Percentiles rank a stretch among this genome's conserved stretches.
phyloP scores from a whole-genome alignment of 2,329 filamentous ascomycete species.

The Plectosphaerella sp. region DNA sequence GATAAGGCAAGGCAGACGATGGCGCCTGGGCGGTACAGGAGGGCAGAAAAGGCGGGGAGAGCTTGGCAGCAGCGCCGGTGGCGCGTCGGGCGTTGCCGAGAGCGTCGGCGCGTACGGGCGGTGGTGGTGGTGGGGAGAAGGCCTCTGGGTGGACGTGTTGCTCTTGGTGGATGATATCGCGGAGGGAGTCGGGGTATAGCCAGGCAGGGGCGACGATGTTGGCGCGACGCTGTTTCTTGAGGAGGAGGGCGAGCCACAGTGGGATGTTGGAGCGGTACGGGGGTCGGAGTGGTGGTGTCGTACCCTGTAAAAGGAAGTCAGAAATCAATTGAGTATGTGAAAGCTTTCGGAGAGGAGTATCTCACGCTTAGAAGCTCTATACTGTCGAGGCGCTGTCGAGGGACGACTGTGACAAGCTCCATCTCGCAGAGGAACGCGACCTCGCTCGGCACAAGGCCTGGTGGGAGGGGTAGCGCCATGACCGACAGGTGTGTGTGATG shows the following conservation, averaged over 20 bases:
- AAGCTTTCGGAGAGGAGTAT: constrained; percentile 20
- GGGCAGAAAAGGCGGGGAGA: constrained; percentile 73
- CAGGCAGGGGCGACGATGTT: constrained; percentile 90
- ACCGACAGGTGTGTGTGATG: neutral
- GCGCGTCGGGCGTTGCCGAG: constrained; percentile 35
- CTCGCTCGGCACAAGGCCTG: constrained; percentile 73
- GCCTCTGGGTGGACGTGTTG: constrained; percentile 64
- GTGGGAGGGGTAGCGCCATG: constrained; percentile 48
- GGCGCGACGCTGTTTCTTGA: constrained; percentile 89
- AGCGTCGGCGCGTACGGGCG: constrained; percentile 49
- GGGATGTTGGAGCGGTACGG: constrained; percentile 77
- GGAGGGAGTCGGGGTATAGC: constrained; percentile 73
- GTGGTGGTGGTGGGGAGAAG: constrained; percentile 73
- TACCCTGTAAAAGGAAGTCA: constrained; percentile 52
- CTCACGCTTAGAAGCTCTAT: constrained; percentile 82
- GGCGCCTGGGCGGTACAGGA: constrained; percentile 68
- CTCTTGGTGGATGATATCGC: constrained; percentile 75
- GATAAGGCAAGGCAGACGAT: constrained; percentile 74
- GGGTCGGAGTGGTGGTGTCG: constrained; percentile 70
- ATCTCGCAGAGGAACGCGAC: constrained; percentile 95
- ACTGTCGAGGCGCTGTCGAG: constrained; percentile 82
- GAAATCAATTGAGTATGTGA: neutral
- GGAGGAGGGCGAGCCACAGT: constrained; percentile 89
- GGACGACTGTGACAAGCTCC: constrained; percentile 90
- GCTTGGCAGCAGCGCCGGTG: constrained; percentile 18